Evolutionary conservation across 2,329 filamentous ascomycete genomes (phyloP).

Genomic region (Colletotrichum liaoningense): DNA sequence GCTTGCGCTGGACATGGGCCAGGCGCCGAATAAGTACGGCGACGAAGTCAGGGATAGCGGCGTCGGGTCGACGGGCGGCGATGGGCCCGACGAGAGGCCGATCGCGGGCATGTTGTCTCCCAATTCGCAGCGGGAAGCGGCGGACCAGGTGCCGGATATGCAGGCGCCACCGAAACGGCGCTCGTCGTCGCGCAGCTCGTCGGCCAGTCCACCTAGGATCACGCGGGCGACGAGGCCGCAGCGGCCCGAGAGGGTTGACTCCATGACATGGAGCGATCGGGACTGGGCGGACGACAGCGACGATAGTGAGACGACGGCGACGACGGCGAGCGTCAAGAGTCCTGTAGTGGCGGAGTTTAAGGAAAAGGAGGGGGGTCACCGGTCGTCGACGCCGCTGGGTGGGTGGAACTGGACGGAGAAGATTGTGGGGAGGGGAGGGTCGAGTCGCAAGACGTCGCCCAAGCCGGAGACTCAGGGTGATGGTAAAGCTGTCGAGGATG

Average conservation of each 20-base stretch:
- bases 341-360: conserved; percentile 37
- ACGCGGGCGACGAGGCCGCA: conserved; percentile 6
- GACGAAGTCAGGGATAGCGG: conserved; percentile 67
- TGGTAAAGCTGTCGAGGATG: not conserved
- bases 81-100: conserved; percentile 34
- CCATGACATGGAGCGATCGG: conserved; percentile 73
- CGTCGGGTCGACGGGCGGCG: conserved; percentile 39
- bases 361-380: conserved; percentile 36
- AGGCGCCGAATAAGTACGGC: conserved; percentile 71
- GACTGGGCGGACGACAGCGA: conserved; percentile 69
- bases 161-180: conserved; percentile 41
- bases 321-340: conserved; percentile 25
- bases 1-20: conserved; percentile 70
- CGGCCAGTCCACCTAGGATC: conserved; percentile 27
- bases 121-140: conserved; percentile 48
- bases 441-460: conserved; percentile 23
- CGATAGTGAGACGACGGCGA: conserved; percentile 52
- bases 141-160: conserved; percentile 59
- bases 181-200: conserved; percentile 25
- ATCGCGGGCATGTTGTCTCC: conserved; percentile 42
- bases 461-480: not conserved
- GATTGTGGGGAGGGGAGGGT: conserved; percentile 57
- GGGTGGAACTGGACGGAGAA: conserved; percentile 67
- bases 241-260: conserved; percentile 53
- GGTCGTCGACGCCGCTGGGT: conserved; percentile 38